phyloP scores from a whole-genome alignment of 2,329 filamentous ascomycete genomes.

The Cryphonectria radicalis region DNA sequence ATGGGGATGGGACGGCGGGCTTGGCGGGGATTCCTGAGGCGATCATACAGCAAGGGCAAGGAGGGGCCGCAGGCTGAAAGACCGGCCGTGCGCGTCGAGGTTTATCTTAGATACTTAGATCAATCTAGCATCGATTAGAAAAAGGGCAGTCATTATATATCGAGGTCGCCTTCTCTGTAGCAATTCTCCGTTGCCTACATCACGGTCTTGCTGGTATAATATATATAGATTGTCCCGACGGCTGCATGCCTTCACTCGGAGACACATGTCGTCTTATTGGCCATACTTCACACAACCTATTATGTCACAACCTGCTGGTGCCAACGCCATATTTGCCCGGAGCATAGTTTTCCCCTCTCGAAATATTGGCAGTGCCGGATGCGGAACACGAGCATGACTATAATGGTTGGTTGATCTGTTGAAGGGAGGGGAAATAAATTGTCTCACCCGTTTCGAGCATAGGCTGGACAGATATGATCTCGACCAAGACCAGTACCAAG shows the following conservation, averaged over 20 bases:
- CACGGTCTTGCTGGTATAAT: too few species aligned
- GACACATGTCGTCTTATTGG: too few species aligned
- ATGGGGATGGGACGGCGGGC: neutral
- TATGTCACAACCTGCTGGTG: neutral
- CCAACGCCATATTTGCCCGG: neutral
- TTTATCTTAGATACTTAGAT: neutral
- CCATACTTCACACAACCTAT: neutral
- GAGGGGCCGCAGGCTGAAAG: neutral
- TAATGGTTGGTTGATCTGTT: too few species aligned
- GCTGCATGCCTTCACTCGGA: too few species aligned
- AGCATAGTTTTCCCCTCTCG: neutral
- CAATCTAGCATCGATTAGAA: too few species aligned
- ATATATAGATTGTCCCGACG: too few species aligned
- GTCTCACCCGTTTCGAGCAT: neutral
- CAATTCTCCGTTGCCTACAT: too few species aligned
- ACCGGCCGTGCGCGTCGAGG: neutral
- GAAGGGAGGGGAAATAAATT: too few species aligned
- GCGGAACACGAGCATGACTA: too few species aligned
- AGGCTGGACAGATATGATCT: neutral
- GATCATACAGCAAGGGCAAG: too few species aligned
- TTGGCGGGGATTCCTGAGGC: slow-evolving; percentile 1
- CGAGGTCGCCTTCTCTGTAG: too few species aligned
- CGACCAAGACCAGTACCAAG: neutral
- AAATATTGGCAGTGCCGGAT: neutral
- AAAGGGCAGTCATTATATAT: too few species aligned